A percentile compares a stretch with the other conserved stretches of the same genome.
These are phyloP conservation scores for Thelonectria olida DNA, from an alignment of 2,329 filamentous ascomycete genomes.

Conservation along the genomic window DNA sequence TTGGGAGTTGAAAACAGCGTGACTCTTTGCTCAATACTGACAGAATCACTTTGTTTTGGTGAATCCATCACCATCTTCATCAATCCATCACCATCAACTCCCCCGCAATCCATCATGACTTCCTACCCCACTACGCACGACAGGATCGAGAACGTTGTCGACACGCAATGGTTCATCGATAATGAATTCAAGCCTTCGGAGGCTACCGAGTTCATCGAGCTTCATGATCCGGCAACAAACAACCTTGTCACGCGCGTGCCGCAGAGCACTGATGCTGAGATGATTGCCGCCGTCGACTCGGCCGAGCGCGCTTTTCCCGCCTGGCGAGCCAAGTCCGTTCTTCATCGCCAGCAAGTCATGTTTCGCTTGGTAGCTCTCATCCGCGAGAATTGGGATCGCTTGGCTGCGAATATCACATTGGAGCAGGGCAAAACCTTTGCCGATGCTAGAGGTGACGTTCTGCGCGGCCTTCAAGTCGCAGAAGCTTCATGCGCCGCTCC, in stretches of 20 bases:
- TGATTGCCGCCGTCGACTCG: constrained; percentile 73
- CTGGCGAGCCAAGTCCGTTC: constrained; percentile 73
- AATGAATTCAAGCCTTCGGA: constrained; percentile 74
- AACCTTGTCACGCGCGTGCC: constrained; percentile 81
- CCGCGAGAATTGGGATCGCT: constrained; percentile 79
- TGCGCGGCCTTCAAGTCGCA: constrained; percentile 78
- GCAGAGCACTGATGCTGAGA: constrained; percentile 75
- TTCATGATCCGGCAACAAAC: constrained; percentile 82
- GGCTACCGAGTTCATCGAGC: constrained; percentile 74
- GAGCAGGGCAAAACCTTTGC: constrained; percentile 84
- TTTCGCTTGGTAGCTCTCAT: constrained; percentile 79
- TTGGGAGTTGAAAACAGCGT: no score
- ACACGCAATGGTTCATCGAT: constrained; percentile 79
- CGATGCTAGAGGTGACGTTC: constrained; percentile 78
- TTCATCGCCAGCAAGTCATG: constrained; percentile 79
- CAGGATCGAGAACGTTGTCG: constrained; percentile 43
- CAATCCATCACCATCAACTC: neutral
- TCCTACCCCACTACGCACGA: constrained; percentile 37
- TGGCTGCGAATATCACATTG: constrained; percentile 79
- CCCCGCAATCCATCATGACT: constrained; percentile 19
- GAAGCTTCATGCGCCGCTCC: constrained; percentile 80
- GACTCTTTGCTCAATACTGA: neutral
- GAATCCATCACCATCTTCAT: neutral
- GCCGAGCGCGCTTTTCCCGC: constrained; percentile 74
- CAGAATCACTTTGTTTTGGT: neutral